A percentile compares a stretch with the other conserved stretches of the same genome.
Conservation (phyloP, 148 eudicot species). For the Diospyros kaki region DNA sequence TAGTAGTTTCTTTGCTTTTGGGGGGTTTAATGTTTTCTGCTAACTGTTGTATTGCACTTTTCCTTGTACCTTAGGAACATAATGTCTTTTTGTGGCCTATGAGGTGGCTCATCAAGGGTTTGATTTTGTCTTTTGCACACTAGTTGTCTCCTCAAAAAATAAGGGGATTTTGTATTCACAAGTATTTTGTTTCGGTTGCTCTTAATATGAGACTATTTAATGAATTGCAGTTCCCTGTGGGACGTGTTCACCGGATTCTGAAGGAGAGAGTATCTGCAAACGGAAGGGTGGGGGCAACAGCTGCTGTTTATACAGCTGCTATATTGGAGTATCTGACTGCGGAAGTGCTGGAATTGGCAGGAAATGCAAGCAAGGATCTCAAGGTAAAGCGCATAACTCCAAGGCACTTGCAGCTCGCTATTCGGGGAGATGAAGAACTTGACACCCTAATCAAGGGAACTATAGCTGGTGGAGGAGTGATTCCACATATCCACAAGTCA, state of each 20-base stretch:
- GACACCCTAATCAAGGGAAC: conserved; percentile 68
- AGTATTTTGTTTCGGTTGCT: too few species aligned
- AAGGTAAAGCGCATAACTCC: conserved; percentile 72
- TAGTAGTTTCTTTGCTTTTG: too few species aligned
- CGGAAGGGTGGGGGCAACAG: conserved; percentile 66
- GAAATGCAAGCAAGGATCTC: conserved; percentile 63
- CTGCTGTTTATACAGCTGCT: conserved; percentile 68
- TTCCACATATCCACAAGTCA: conserved; percentile 69
- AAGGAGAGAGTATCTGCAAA: conserved; percentile 51
- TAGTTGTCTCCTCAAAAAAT: too few species aligned
- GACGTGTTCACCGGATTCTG: conserved; percentile 59
- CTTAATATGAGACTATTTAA: too few species aligned
- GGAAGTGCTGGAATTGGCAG: conserved; percentile 62
- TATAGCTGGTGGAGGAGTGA: conserved; percentile 68
- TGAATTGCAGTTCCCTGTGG: conserved; percentile 54
- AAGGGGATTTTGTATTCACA: too few species aligned
- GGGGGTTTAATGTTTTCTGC: too few species aligned
- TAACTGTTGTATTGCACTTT: too few species aligned
- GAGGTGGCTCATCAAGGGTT: too few species aligned
- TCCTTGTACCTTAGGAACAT: too few species aligned
- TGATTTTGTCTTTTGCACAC: too few species aligned
- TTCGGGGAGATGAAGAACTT: conserved; percentile 65
- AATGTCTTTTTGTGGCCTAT: too few species aligned
- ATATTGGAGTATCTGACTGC: conserved; percentile 65
- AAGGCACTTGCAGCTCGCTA: conserved; percentile 63